Evolutionary conservation across 371 early-diverging fungal genomes (phyloP), one percentile per base, ranked within the genome.

Genomic region (Mortierella sp.): DNA sequence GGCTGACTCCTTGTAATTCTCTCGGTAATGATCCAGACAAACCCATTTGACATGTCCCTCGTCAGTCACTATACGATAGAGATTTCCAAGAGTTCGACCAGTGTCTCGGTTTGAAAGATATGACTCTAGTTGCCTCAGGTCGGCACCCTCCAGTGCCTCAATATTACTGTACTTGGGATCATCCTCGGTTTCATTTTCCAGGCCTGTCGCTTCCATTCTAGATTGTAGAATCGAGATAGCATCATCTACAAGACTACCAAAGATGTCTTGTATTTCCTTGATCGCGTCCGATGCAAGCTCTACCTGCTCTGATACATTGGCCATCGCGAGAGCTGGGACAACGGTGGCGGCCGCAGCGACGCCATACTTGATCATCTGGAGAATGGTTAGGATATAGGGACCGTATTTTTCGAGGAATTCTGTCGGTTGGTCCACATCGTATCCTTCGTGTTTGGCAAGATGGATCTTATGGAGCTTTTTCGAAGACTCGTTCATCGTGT

Each of bases 11-110:
- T 47, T 21, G 23, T 64, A 57, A 28, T 46, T 57, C 29, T 43
- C 21, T 18, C 46, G 59, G 30, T 26, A 65, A 18, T 65, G 66
- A 7, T 47, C 43, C 11, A 23, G 51, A 28, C 66, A 57, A 9
- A 65, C 66, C 66, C 66, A 65, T 14, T 68, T 61, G 19, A 68
- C 62, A 25, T 57, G 50, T 1, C 69, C 69, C 0, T 62, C 50
- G 5, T 4, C 5, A 1, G 62, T 68, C n/a, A 56, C 48, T 7
- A 23, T 55, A 23, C 61, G 25, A 48, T 37, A 68, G 0, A 62
- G 57, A 37, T 68, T 61, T 7, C 62, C 69, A 12, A 68, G 57
- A 0, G 28, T 43, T 11, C 37, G 37, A 11, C n/a, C 55, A 0
- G 45, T 18, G 12, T 67, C 67, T 14, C 14, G 1, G n/a, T 26